Conservation (phyloP, 2,329 filamentous ascomycete species). For the Didymella sp. region DNA sequence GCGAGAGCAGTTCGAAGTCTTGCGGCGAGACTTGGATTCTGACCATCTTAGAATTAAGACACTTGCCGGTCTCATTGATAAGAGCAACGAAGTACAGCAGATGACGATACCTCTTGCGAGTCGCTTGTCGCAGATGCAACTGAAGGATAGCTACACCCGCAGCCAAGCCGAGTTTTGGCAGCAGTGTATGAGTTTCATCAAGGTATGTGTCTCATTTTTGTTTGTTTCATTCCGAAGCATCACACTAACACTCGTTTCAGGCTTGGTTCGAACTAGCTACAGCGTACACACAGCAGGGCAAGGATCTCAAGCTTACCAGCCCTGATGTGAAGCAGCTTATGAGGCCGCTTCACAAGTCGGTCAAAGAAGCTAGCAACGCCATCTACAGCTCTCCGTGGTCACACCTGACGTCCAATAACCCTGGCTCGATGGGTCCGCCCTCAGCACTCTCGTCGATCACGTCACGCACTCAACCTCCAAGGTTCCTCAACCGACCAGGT, state of each 20-base stretch:
- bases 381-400: slow-evolving; percentile 73
- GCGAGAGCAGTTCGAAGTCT: slow-evolving; percentile 37
- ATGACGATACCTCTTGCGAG: slow-evolving; percentile 75
- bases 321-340: slow-evolving; percentile 76
- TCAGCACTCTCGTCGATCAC: slow-evolving; percentile 44
- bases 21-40: slow-evolving; percentile 42
- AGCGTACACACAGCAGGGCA: slow-evolving; percentile 43
- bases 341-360: slow-evolving; percentile 79
- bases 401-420: slow-evolving; percentile 55
- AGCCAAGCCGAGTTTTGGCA: slow-evolving; percentile 69
- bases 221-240: slow-evolving; percentile 18
- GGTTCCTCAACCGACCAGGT: slow-evolving; percentile 36
- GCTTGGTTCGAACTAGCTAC: slow-evolving; percentile 72
- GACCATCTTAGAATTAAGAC: slow-evolving; percentile 46
- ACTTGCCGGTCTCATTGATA: slow-evolving; percentile 69
- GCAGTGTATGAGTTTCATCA: slow-evolving; percentile 77
- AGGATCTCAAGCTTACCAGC: slow-evolving; percentile 58
- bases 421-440: slow-evolving; percentile 38
- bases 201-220: slow-evolving; percentile 46
- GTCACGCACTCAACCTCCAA: slow-evolving; percentile 45
- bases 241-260: slow-evolving; percentile 50
- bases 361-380: slow-evolving; percentile 78
- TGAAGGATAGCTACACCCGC: slow-evolving; percentile 81
- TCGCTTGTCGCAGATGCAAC: slow-evolving; percentile 78
- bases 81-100: slow-evolving; percentile 73